Evolutionary conservation across 164 flowering plant genomes (phyloP), one percentile per base, ranked within the genome.

Genomic region (Warburgia ugandensis): DNA sequence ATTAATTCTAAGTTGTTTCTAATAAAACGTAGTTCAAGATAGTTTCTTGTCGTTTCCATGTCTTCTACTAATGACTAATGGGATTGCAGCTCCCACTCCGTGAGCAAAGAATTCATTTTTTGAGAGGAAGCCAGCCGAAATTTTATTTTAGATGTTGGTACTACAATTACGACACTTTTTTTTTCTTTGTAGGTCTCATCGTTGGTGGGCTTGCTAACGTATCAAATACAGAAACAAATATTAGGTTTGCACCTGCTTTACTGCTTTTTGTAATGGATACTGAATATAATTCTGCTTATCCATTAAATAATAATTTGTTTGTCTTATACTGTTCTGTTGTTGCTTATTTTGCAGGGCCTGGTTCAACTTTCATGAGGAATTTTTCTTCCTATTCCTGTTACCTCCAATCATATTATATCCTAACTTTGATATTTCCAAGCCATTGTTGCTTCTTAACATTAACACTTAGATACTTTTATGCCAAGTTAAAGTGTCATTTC

Each of bases 371-470:
- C 98, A 91, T 36, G 98, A 91, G 67, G 98, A 91, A 65, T 91
- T 91, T 55, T 91, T 91, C 72, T 87, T 91, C 75, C 75, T 91
- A 47, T 91, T 91, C 64, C 62, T 91, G 73, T 53, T 91, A 28
- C 98, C 96, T 6, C 98, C 98, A 2, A 91, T 91, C 55, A 91
- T 91, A 73, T 94, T 94, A 94, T 94, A 94, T 94, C 99, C 99
- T 52, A 10, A 35, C 62, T 53, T 48, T 20, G 21, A 21, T 22
- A 2, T n/a, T 59, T 35, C 1, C 44, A 13, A 1, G 29, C 7
- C 13, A 12, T 40, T 33, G 14, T 42, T 56, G 5, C 21, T 35
- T 13, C 11, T 45, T 33, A 17, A 45, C 6, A 19, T 23, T n/a
- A 23, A 12, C 33, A 16, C 32, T 36, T 39, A 14, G 21, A 12